Conservation (phyloP, 2,329 filamentous ascomycete species). For the Dactylellina parvicollis region DNA sequence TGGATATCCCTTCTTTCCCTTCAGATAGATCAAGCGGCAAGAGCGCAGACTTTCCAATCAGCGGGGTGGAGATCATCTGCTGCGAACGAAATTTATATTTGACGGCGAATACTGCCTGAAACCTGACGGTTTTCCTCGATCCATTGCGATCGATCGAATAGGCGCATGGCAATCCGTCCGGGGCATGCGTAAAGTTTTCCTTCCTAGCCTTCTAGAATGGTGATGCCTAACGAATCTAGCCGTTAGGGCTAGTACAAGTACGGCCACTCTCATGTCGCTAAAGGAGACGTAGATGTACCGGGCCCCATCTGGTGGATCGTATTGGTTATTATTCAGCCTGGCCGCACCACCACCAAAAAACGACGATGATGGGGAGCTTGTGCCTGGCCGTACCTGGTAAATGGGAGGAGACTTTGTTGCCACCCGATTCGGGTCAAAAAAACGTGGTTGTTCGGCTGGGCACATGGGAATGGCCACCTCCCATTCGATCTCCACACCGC, state of each 20-base stretch:
- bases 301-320: no score
- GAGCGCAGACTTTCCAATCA: conserved; percentile 49
- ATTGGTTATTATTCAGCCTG: no score
- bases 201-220: conserved; percentile 6
- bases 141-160: conserved; percentile 10
- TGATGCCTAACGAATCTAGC: conserved; percentile 37
- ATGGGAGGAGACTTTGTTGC: conserved; percentile 32
- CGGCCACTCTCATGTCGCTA: conserved; percentile 5
- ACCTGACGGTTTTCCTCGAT: conserved; percentile 8
- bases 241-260: conserved; percentile 25
- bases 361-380: no score
- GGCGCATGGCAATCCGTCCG: conserved; percentile 24
- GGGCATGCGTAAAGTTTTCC: neutral
- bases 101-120: conserved; percentile 53
- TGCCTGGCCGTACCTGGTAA: neutral
- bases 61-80: conserved; percentile 45
- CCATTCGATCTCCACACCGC: neutral
- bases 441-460: conserved; percentile 48
- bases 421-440: conserved; percentile 40
- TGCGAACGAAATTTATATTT: conserved; percentile 33
- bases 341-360: no score
- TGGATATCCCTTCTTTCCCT: neutral
- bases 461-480: conserved; percentile 23
- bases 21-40: conserved; percentile 17
- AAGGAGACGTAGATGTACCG: neutral